A percentile compares a stretch with the other conserved stretches of the same genome.
Conservation (phyloP, 2,329 filamentous ascomycete species). For the Akanthomyces dipterigenus region DNA sequence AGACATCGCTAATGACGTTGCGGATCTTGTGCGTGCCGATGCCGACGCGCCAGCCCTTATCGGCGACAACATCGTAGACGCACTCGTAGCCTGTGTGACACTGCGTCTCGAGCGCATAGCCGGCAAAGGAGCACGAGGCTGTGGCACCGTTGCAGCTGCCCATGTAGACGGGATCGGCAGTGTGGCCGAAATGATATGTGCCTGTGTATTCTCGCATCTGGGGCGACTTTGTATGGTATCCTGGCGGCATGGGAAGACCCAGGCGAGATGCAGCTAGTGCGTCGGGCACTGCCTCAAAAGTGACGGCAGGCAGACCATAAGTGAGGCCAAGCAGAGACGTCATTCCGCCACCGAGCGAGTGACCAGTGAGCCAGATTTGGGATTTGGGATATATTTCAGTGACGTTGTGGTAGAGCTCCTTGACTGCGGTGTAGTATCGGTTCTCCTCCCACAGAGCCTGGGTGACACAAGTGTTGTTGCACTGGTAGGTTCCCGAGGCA, state of each 20-base stretch:
- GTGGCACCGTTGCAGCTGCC: constrained; percentile 88
- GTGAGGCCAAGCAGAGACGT: constrained; percentile 84
- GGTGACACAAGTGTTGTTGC: constrained; percentile 85
- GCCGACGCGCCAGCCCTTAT: constrained; percentile 87
- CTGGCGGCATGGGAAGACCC: constrained; percentile 79
- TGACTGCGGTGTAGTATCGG: constrained; percentile 82
- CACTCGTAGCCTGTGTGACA: constrained; percentile 88
- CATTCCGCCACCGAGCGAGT: constrained; percentile 87
- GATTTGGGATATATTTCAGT: constrained; percentile 80
- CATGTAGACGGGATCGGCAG: constrained; percentile 90
- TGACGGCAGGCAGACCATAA: constrained; percentile 83
- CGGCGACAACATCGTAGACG: constrained; percentile 84
- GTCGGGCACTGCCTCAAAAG: constrained; percentile 89
- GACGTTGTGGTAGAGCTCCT: constrained; percentile 87
- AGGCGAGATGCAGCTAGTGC: constrained; percentile 78
- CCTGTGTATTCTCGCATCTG: constrained; percentile 69
- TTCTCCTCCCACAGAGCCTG: constrained; percentile 73
- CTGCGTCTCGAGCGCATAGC: constrained; percentile 88
- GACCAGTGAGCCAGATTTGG: constrained; percentile 83
- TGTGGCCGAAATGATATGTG: constrained; percentile 87
- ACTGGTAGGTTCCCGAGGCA: constrained; percentile 76
- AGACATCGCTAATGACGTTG: constrained; percentile 79
- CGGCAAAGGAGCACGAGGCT: constrained; percentile 81
- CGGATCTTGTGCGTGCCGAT: constrained; percentile 88
- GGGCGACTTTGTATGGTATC: constrained; percentile 61